phyloP scores from a whole-genome alignment of 2,329 filamentous ascomycete genomes.

The Colletotrichum godetiae region DNA sequence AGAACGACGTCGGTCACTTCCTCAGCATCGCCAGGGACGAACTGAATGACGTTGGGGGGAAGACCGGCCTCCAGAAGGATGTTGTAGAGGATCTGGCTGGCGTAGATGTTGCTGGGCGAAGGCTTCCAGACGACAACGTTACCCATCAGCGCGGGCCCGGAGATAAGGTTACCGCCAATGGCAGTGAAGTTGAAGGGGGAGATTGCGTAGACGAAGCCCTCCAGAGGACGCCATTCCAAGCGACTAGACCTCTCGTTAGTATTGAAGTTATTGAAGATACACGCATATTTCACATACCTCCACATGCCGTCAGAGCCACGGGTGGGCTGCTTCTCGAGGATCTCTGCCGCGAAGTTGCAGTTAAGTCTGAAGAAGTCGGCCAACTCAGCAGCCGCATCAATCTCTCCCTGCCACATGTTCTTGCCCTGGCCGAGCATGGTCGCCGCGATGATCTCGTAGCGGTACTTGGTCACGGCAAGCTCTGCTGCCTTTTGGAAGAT shows the following conservation, averaged over 20 bases:
- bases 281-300: conserved; percentile 55
- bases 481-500: conserved; percentile 97
- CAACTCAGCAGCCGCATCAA: conserved; percentile 92
- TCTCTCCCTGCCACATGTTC: conserved; percentile 99
- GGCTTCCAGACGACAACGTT: conserved; percentile 95
- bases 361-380: conserved; percentile 95
- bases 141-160: conserved; percentile 86
- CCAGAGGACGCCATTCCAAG: conserved; percentile 87
- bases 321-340: conserved; percentile 87
- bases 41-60: conserved; percentile 90
- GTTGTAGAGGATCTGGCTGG: conserved; percentile 90
- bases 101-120: conserved; percentile 83
- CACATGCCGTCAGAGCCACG: conserved; percentile 88
- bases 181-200: conserved; percentile 98
- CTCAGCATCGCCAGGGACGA: conserved; percentile 88
- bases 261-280: neutral
- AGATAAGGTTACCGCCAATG: conserved; percentile 88
- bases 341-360: conserved; percentile 90
- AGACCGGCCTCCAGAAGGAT: conserved; percentile 93
- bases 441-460: conserved; percentile 95
- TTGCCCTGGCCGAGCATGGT: conserved; percentile 98
- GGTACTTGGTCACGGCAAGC: conserved; percentile 88
- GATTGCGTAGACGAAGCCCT: conserved; percentile 95
- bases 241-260: conserved; percentile 58
- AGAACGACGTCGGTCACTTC: conserved; percentile 84